Evolutionary conservation across 106 monocot species (phyloP), one percentile per base, ranked within the genome.

Genomic region (Xerophyta viscosa): DNA sequence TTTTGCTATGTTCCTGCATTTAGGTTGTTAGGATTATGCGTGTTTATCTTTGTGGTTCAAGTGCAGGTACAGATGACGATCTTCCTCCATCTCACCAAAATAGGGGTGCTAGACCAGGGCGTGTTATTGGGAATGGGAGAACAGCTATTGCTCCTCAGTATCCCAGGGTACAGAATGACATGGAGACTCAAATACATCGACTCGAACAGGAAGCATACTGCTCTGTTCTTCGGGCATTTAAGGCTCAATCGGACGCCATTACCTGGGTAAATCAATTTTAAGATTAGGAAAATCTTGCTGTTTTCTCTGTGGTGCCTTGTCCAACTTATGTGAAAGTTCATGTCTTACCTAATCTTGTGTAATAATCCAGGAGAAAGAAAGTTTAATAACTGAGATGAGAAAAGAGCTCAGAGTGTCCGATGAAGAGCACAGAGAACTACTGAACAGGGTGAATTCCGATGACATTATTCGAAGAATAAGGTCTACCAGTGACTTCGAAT

Each of bases 61-160:
- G n/a, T n/a, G n/a, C 79, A 96, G 96, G 89, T 53, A 96, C 96
- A 30, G 98, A 90, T 62, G 90, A 99, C 56, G 90, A 90, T 75
- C 71, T 91, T 74, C 98, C 90, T 28, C 86, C 90, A 50, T 47
- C 74, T 12, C 82, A 82, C 71, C 82, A 83, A 41, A 99, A 80
- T 64, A 66, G 73, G 45, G 68, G 64, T 55, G 56, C 68, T 9
- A 67, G 61, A 61, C 72, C 73, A 67, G 79, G 70, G 36, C 79
- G 70, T 44, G 50, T 79, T 3, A 58, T 66, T 64, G 79, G 82
- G 5, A 99, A 99, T 68, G 86, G 90, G 31, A 72, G 87, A 55
- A 27, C 79, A 22, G 50, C 61, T 64, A 50, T 64, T 20, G 65
- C 53, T 52, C 63, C 57, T 54, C 36, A 66, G 26, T 72, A 81